These are phyloP conservation scores for Bombardia bombarda DNA, from an alignment of 495 filamentous ascomycete species.

Conservation along the genomic window DNA sequence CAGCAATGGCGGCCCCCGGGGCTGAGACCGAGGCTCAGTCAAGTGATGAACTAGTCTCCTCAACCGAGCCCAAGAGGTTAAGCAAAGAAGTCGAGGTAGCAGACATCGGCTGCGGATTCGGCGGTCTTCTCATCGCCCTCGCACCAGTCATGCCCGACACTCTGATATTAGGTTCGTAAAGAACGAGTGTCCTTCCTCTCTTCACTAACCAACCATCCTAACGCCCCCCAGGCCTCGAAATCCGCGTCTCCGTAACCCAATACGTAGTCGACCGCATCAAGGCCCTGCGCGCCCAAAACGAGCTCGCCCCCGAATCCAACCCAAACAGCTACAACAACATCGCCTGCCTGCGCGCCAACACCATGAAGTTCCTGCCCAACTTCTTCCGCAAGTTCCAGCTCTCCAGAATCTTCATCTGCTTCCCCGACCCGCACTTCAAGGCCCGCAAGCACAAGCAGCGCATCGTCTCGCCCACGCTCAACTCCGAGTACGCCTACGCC, in stretches of 20 bases:
- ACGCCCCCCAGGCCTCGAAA: conserved; percentile 60
- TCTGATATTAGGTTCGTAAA: conserved; percentile 61
- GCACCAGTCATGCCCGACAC: conserved; percentile 73
- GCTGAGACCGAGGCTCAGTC: too few relatives aligned
- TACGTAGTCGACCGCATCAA: conserved; percentile 81
- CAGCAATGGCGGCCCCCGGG: too few relatives aligned
- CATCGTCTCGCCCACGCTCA: conserved; percentile 81
- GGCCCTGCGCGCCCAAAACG: conserved; percentile 64
- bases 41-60: too few relatives aligned
- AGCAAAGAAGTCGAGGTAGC: conserved; percentile 76
- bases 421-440: conserved; percentile 98
- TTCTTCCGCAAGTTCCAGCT: conserved; percentile 77
- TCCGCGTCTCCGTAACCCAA: conserved; percentile 78
- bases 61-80: conserved; percentile 39
- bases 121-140: conserved; percentile 80
- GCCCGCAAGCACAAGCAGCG: conserved; percentile 91
- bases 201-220: neutral
- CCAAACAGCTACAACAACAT: conserved; percentile 70
- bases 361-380: conserved; percentile 97
- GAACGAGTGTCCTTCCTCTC: neutral
- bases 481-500: conserved; percentile 88
- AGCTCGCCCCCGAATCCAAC: conserved; percentile 13
- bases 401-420: conserved; percentile 90
- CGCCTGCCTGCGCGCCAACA: conserved; percentile 78
- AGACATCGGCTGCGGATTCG: conserved; percentile 96